Evolutionary conservation across 129 eudicot species (phyloP).

Genomic region (Pseudognaphalium luteoalbum): DNA sequence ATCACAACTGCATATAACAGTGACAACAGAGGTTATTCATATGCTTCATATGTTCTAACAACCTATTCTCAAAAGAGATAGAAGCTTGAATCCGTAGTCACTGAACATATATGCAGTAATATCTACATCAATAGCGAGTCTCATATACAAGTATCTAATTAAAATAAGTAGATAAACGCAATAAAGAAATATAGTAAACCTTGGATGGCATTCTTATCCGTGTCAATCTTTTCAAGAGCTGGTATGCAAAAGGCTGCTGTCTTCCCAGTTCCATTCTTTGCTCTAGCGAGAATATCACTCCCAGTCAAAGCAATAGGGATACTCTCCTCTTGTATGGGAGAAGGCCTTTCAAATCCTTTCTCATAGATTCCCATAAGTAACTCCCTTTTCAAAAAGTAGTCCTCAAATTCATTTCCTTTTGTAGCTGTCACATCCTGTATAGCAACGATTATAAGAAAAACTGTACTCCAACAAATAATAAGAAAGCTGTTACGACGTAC

Average conservation of each 20-base stretch:
- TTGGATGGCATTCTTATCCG: conserved; percentile 60
- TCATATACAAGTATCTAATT: background rate
- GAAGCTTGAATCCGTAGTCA: conserved; percentile 2
- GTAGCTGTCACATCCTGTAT: conserved; percentile 51
- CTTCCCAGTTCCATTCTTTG: conserved; percentile 64
- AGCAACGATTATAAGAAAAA: background rate
- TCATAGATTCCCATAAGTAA: conserved; percentile 67
- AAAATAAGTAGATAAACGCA: background rate
- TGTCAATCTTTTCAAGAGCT: conserved; percentile 70
- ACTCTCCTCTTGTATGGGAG: conserved; percentile 73
- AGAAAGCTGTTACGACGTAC: background rate
- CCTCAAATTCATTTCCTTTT: conserved; percentile 71
- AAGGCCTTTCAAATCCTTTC: conserved; percentile 68
- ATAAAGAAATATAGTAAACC: conserved; percentile 29
- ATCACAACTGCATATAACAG: conserved; percentile 53
- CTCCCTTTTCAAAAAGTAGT: conserved; percentile 61
- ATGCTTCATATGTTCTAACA: conserved; percentile 3
- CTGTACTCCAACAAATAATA: background rate
- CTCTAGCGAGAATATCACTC: conserved; percentile 66
- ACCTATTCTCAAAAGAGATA: conserved; percentile 13
- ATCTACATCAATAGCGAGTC: background rate
- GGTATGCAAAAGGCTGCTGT: conserved; percentile 80
- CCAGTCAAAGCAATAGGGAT: conserved; percentile 74
- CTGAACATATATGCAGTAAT: background rate
- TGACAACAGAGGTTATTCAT: conserved; percentile 13